phyloP scores from a whole-genome alignment of 805 yeast species.

The Candida qinlingensis region DNA sequence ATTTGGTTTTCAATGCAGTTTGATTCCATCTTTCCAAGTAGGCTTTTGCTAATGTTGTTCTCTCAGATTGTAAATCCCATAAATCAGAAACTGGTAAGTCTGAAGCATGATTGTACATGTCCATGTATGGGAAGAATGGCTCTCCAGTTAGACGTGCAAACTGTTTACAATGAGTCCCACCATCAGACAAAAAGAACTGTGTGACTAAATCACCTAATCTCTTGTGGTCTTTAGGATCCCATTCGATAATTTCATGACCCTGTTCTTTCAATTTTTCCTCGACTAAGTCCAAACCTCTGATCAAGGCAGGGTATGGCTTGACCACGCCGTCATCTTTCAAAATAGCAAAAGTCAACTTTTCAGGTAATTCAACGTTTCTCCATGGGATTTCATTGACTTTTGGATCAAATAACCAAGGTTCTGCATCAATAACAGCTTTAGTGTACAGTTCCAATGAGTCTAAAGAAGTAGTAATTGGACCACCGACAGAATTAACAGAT shows the following conservation, averaged over 20 bases:
- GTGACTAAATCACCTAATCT: constrained; percentile 30
- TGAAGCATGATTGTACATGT: constrained; percentile 30
- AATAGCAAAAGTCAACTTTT: constrained; percentile 37
- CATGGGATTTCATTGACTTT: constrained; percentile 37
- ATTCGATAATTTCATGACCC: constrained; percentile 48
- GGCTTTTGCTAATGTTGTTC: constrained; percentile 34
- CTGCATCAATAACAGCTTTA: constrained; percentile 25
- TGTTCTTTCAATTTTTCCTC: constrained; percentile 29
- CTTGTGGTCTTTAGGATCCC: constrained; percentile 38
- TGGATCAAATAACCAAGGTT: constrained; percentile 42
- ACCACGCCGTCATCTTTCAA: constrained; percentile 38
- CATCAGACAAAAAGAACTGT: constrained; percentile 33
- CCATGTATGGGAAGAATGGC: constrained; percentile 39
- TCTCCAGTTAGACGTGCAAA: constrained; percentile 37
- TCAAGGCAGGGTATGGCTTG: constrained; percentile 45
- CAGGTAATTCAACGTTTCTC: constrained; percentile 31
- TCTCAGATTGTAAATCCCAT: constrained; percentile 38
- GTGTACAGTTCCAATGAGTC: constrained; percentile 33
- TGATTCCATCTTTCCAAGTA: constrained; percentile 40
- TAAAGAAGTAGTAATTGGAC: constrained; percentile 39
- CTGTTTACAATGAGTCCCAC: constrained; percentile 33
- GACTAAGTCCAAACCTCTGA: constrained; percentile 37
- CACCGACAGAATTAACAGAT: constrained; percentile 39
- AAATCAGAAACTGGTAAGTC: constrained; percentile 34
- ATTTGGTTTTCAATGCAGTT: constrained; percentile 28